Evolutionary conservation across 495 filamentous ascomycete genomes (phyloP), one percentile per base, ranked within the genome.

Genomic region (Penicillium goetzii): DNA sequence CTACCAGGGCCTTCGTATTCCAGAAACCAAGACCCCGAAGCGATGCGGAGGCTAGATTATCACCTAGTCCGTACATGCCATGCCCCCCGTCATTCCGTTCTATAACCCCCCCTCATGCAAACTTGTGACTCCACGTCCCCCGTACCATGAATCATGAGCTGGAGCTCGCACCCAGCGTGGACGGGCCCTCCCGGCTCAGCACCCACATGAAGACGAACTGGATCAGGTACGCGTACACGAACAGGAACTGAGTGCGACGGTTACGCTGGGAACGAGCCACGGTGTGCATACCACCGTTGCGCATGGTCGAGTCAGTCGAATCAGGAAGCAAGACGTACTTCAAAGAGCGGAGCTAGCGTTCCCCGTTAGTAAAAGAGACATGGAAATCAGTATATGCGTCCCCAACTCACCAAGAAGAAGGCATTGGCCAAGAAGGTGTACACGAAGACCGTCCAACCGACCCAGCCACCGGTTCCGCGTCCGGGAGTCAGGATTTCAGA

Each of bases 151-250:
- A 74, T 71, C 58, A 76, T 53, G 78, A 75, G 30, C 69, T 67
- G 30, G 64, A 66, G 28, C 56, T 66, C 15, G 70, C 69, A 55
- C 66, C 59, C 60, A 66, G 38, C 50, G 60, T 55, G 25, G 69
- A 67, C 0, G 76, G 79, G 11, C 78, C 84, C 70, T 85, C 82
- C 7, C 85, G 81, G 61, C 81, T 96, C 61, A 99, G 81, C 64
- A 93, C 85, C 89, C 95, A 94, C 91, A 97, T 97, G 74, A 97
- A 96, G 59, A 93, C 70, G 52, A 98, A 87, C 76, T 99, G 95
- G 56, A 97, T 89, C 17, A 93, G 80, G 76, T 98, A 99, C 41
- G 92, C 90, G 79, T 99, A 99, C 62, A 94, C 78, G 77, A 98
- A 97, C 62, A 99, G 79, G 68, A 99, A 99, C 80, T 97, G 92